Evolutionary conservation across 208 protist species (phyloP), one percentile per base, ranked within the genome.

Genomic region (Trypanosoma rangeli): DNA sequence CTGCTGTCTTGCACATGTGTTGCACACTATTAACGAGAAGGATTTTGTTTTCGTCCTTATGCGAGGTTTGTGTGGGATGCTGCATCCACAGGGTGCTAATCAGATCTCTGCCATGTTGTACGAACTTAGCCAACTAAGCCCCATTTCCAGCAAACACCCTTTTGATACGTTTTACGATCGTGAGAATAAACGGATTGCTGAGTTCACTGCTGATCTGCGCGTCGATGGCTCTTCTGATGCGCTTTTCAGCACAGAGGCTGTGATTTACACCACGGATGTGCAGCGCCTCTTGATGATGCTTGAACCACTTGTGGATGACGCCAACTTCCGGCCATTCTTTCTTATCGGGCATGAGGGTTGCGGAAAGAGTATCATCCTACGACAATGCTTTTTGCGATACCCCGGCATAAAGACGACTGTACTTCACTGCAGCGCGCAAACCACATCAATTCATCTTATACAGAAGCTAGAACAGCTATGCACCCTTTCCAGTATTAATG

Each of bases 351-450:
- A 97, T 4, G 97, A 99, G 74, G 98, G 97, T 13, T 92, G 87
- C 56, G 98, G 98, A 57, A 99, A 99, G 79, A 86, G 73, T 12
- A 80, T 92, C 20, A 55, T 97, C 55, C 82, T 99, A n/a, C 60
- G 75, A 37, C 64, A 94, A 68, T 84, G 82, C 61, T 93, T 99
- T 80, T 20, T 68, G 9, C 55, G 65, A 4, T 73, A 75, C 20
- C 68, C 61, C 35, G 62, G 58, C 28, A 76, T 85, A 33, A 81
- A 85, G 60, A 90, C 92, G 0, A 93, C 94, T 0, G 85, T 87
- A 22, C 86, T 99, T 65, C 92, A 98, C 83, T 99, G 97, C 87
- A 97, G 86, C 52, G 93, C 97, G 18, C 97, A 99, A 78, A 99
- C 97, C 1, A 87, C 69, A 60, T 90, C 93, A 18, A 67, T 71